phyloP scores from a whole-genome alignment of 345 rosid genomes.

The Limnanthes douglasii region DNA sequence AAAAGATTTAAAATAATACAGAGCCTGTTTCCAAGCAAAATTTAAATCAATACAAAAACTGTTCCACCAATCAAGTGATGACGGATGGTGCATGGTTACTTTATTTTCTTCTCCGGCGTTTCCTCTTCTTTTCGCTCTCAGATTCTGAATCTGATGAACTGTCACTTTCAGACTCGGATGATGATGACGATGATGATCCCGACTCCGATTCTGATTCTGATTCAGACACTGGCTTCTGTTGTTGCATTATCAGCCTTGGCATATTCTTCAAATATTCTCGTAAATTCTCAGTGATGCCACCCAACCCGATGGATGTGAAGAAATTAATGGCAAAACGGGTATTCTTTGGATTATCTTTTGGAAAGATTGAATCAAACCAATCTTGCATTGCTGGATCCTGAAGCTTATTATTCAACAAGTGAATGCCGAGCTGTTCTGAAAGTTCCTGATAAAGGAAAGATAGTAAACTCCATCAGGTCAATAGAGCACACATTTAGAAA shows the following conservation, averaged over 20 bases:
- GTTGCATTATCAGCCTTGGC: conserved; percentile 94
- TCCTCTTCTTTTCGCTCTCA: conserved; percentile 22
- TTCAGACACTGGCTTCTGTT: conserved; percentile 36
- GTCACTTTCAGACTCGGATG: conserved; percentile 15
- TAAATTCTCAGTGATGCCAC: conserved; percentile 88
- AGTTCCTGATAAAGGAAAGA: conserved; percentile 36
- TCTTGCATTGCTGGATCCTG: conserved; percentile 60
- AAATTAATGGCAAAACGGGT: conserved; percentile 79
- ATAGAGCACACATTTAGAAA: no score
- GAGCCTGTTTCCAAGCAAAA: no score
- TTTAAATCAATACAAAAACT: no score
- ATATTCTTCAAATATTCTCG: conserved; percentile 87
- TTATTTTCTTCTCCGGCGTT: conserved; percentile 20
- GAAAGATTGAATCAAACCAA: conserved; percentile 74
- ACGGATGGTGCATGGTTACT: no score
- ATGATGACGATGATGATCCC: conserved; percentile 20
- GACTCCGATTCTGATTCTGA: conserved; percentile 20
- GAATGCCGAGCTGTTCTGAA: conserved; percentile 85
- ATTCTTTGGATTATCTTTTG: conserved; percentile 87
- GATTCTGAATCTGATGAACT: conserved; percentile 18
- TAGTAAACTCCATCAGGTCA: conserved; percentile 4
- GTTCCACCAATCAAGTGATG: no score
- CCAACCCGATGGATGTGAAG: conserved; percentile 93
- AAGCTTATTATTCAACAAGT: conserved; percentile 62
- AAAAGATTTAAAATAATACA: no score